Percentiles rank a stretch among this genome's conserved stretches.
Evolutionary conservation across 306 rosid species (phyloP).

Genomic region (Cicer judaicum): DNA sequence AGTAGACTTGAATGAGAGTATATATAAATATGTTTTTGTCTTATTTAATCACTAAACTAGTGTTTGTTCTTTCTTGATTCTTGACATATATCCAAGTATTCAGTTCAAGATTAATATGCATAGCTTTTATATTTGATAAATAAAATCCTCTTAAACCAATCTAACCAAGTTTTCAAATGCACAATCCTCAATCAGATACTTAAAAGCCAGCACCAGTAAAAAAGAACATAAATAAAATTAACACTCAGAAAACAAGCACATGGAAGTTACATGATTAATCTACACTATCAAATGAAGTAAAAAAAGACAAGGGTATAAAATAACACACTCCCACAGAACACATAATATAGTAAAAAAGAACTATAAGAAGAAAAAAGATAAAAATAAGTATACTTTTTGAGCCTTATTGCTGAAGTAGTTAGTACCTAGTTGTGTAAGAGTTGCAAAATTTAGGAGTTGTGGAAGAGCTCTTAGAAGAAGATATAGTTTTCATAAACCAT

Average conservation of each 20-base stretch:
- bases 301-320: neutral
- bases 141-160: neutral
- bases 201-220: neutral
- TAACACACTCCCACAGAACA: neutral
- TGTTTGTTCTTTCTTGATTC: no score
- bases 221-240: slow-evolving; percentile 1
- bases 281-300: neutral
- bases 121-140: no score
- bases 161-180: slow-evolving; percentile 18
- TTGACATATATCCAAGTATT: no score
- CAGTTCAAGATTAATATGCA: no score
- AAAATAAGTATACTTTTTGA: neutral
- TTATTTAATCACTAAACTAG: no score
- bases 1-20: no score
- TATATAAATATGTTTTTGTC: no score
- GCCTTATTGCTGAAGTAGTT: slow-evolving; percentile 41
- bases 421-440: slow-evolving; percentile 80
- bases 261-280: slow-evolving; percentile 6
- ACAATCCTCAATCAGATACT: neutral
- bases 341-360: neutral
- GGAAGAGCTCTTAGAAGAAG: slow-evolving; percentile 65
- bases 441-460: slow-evolving; percentile 67
- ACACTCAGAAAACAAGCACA: slow-evolving; percentile 24
- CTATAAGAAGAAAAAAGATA: slow-evolving; percentile 5
- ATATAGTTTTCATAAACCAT: slow-evolving; percentile 72